Percentiles rank a stretch among this genome's conserved stretches.
phyloP scores from a whole-genome alignment of 306 rosid genomes.

The Albizia julibrissin region DNA sequence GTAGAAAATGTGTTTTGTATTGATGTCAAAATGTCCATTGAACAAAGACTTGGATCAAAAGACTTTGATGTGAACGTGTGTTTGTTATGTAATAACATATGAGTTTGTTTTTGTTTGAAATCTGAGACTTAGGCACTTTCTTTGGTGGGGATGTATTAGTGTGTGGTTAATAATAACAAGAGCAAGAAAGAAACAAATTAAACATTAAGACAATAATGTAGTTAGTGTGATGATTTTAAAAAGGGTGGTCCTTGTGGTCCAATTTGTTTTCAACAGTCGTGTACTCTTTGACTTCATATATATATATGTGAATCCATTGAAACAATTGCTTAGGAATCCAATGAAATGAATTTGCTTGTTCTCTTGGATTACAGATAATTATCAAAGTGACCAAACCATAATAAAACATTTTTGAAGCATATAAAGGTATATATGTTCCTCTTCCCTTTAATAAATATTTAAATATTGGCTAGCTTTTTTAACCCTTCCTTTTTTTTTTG shows the following conservation, averaged over 20 bases:
- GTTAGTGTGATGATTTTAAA: not conserved
- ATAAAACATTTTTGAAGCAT: too few species aligned
- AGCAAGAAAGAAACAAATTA: not conserved
- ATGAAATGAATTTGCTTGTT: not conserved
- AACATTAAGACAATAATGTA: not conserved
- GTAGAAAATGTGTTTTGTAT: not conserved
- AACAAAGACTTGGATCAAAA: not conserved
- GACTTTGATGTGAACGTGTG: not conserved
- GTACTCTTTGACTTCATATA: not conserved
- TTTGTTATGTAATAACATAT: not conserved
- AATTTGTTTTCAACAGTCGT: not conserved
- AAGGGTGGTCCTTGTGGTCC: not conserved
- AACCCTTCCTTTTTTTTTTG: too few species aligned
- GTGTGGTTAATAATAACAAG: not conserved
- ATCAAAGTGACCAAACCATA: not conserved
- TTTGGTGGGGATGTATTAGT: not conserved
- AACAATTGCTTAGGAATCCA: not conserved
- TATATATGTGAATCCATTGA: not conserved
- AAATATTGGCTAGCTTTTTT: too few species aligned
- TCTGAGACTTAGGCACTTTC: not conserved
- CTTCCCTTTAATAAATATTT: too few species aligned
- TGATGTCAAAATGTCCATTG: not conserved
- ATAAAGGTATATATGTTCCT: too few species aligned
- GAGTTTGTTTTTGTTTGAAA: not conserved
- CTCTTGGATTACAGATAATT: not conserved